Evolutionary conservation across 345 rosid species (phyloP), one percentile per base, ranked within the genome.

Genomic region (Gossypium anomalum): DNA sequence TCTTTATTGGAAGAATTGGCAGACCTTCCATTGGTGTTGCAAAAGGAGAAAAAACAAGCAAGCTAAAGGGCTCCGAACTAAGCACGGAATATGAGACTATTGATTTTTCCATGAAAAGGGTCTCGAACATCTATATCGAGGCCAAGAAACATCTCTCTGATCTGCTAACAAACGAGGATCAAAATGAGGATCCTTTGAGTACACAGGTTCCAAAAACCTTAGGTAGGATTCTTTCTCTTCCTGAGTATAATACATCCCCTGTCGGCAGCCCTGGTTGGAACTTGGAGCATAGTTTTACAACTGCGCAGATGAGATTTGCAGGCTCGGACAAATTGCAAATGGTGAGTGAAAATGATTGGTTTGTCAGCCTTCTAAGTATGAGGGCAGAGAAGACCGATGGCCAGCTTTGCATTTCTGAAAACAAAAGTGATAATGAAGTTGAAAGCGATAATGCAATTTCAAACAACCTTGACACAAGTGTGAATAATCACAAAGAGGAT

Each of bases 121-220:
- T 20, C 67, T 84, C 98, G n/a, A 84, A 83, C 84, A 88, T 96
- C 78, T 93, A 96, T 66, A 55, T 85, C 48, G 97, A 92, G 84
- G 99, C 98, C 82, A 96, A 83, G 87, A 96, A 89, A 77, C 99
- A 89, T 85, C 87, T 96, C 16, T 88, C 93, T 44, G 97, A 90
- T 78, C 86, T 89, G 91, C 83, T 96, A 76, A 83, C 81, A 75
- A 84, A 68, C 72, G 93, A 86, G 70, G 85, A 81, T 58, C 83
- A 79, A 70, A 81, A 76, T 81, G 80, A 65, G 6, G 82, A 77
- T 72, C 75, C 78, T 80, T 86, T 92, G 48, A 79, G 77, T 59
- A 74, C 83, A 63, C 85, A 78, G 51, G 74, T 70, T 51, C 88
- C 89, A 2, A 90, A 76, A 86, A 79, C 95, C 57, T 86, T 93